Base-by-base conservation (phyloP, 345 rosid genomes). In the Salix caprea region DNA sequence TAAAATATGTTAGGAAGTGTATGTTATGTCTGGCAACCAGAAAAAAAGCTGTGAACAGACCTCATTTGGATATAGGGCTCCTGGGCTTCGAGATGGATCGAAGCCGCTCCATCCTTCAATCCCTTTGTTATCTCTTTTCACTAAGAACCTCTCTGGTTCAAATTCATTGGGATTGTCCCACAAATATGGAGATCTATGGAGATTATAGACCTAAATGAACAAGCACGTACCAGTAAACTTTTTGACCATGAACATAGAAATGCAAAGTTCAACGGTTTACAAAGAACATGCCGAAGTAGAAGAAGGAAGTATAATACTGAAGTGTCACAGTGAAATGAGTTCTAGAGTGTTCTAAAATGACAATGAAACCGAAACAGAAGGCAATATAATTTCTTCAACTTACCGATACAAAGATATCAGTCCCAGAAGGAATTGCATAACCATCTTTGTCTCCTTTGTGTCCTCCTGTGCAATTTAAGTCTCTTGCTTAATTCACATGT, bases 91-190 rank as follows among this genome's bases (percentile, higher is more conserved):
- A 80, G 90, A 86, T 36, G 99, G 97, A 83, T 94, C 95, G 14
- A 91, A 94, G 76, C 97, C 99, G 0, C 88, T 84, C 99, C 97
- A 94, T 48, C 97, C 99, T 80, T 92, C 93, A 12, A 92, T 85
- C 21, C 84, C 93, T 56, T 85, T 84, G 54, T 83, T 87, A 75
- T 87, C 82, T 67, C 78, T 88, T 54, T 65, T 79, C 84, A 83
- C 81, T 77, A 85, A 77, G 71, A 92, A 92, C 87, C 97, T 88
- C 82, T 92, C 97, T 0, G 99, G 99, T 74, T 90, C 90, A 79
- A 95, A 95, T 4, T 90, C 88, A 6, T 89, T 48, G 3, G 99
- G 97, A 15, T n/a, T 80, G 66, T 91, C 93, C 97, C 99, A 95
- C 75, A 86, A 90, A 72, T 91, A 89, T 40, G 99, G 97, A 72